Base-by-base conservation (phyloP, 1,139 yeast species). In the Chernovozyma aurita region DNA sequence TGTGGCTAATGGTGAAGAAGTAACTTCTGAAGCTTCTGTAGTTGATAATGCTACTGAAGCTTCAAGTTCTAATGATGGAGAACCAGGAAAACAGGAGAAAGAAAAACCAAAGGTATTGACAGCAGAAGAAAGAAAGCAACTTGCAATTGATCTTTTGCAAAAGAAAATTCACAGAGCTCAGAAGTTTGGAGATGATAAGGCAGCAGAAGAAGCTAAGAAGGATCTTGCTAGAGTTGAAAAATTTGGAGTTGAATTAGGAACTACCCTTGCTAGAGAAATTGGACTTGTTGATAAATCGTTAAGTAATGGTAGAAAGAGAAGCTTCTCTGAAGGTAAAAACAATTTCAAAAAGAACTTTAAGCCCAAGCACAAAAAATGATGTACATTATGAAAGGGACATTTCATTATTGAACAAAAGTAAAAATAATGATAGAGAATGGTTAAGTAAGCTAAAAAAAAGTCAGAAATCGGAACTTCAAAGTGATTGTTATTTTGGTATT, bases 191-290 rank as follows among this genome's bases (percentile, higher is more conserved):
- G 76, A 74, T 42, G 83, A 76, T 39, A 71, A 69, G 18, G 63
- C 59, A 28, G 75, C 74, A 27, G 76, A 70, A 32, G 64, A 65
- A 26, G 83, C 57, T 68, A 80, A 55, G 65, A 77, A 59, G 73
- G 84, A 63, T 46, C 69, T 85, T 49, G 69, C 67, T 24, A 76
- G 97, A 52, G 78, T 87, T 44, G 83, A 82, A 54, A 86, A 85
- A 65, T 88, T 87, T 52, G 97, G 97, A 18, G 78, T 87, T 38
- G 84, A 81, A 43, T 59, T 71, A 22, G 81, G 81, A 39, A 79
- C 85, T 33, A 73, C 82, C 7, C 64, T 83, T 46, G 87, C 88
- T 25, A 66, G 64, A 46, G 88, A 82, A 53, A 66, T 83, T 36
- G 88, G 88, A 0, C 55, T 78, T 38, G 71, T 63, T 35, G 70